Conservation (phyloP, 2,329 filamentous ascomycete genomes). For the Pseudogymnoascus sp. region DNA sequence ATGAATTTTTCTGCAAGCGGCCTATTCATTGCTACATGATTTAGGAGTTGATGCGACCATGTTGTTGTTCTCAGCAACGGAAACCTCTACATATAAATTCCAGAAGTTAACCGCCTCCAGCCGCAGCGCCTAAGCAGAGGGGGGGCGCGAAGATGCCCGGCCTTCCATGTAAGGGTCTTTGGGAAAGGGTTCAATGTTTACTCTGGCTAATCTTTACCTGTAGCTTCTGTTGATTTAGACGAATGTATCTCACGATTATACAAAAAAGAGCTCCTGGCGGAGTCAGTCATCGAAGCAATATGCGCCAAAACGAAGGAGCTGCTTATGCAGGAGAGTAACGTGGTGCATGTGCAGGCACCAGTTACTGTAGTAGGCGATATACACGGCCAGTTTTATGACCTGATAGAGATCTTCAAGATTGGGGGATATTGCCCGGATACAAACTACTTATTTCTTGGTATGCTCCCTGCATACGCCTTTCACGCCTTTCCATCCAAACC, state of each 20-base stretch:
- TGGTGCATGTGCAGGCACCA: slow-evolving; percentile 90
- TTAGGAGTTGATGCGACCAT: slow-evolving; percentile 24
- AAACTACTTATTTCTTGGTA: slow-evolving; percentile 95
- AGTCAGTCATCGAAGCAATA: slow-evolving; percentile 97
- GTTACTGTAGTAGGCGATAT: slow-evolving; percentile 98
- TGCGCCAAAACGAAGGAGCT: slow-evolving; percentile 98
- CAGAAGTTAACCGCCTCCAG: slow-evolving; percentile 20
- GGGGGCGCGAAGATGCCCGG: slow-evolving; percentile 42
- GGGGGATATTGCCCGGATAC: slow-evolving; percentile 96
- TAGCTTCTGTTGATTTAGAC: slow-evolving; percentile 94
- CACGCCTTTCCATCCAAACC: slow-evolving; percentile 10
- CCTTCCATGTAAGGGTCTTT: slow-evolving; percentile 41
- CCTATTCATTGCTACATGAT: slow-evolving; percentile 1
- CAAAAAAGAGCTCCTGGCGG: slow-evolving; percentile 91
- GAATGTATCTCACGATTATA: slow-evolving; percentile 97
- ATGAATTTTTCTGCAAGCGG: slow-evolving; percentile 4
- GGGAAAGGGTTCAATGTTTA: not conserved
- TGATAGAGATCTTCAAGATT: slow-evolving; percentile 99
- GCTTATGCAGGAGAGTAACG: slow-evolving; percentile 99
- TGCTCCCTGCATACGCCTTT: not conserved
- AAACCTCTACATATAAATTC: slow-evolving; percentile 21
- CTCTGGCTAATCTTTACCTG: slow-evolving; percentile 7
- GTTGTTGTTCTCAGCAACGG: slow-evolving; percentile 25
- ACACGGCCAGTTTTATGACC: slow-evolving; percentile 96
- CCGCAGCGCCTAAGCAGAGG: slow-evolving; percentile 15